Conservation (phyloP, 345 rosid genomes). For the Populus pruinosa region DNA sequence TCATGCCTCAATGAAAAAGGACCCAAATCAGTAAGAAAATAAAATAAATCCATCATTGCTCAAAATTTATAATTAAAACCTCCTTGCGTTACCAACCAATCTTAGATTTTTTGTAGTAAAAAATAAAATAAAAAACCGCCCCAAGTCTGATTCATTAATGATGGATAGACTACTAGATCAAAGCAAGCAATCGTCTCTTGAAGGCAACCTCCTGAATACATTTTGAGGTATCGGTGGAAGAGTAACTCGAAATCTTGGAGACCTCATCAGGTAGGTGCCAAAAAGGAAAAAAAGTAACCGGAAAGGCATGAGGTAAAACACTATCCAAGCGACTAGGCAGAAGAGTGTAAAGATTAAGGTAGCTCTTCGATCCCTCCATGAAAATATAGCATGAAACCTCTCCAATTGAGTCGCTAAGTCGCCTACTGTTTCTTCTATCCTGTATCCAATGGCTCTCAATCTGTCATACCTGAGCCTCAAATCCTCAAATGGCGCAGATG, state of each 20-base stretch:
- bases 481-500: constrained; percentile 23
- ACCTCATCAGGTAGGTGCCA: constrained; percentile 16
- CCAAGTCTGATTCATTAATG: no score
- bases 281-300: background rate
- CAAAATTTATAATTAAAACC: no score
- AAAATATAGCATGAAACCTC: constrained; percentile 25
- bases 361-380: constrained; percentile 47
- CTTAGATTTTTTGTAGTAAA: no score
- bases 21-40: no score
- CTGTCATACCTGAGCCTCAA: constrained; percentile 43
- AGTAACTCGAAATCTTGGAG: constrained; percentile 11
- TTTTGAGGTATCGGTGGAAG: constrained; percentile 15
- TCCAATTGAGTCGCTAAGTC: constrained; percentile 44
- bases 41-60: no score
- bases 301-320: constrained; percentile 3
- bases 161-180: background rate
- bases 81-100: no score
- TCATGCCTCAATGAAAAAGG: no score
- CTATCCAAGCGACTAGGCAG: constrained; percentile 15
- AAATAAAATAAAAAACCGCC: no score
- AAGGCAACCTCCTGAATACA: constrained; percentile 15
- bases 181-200: constrained; percentile 4
- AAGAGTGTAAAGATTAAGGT: constrained; percentile 24
- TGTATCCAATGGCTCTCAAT: constrained; percentile 42
- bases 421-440: constrained; percentile 29